Percentiles rank a stretch among this genome's conserved stretches.
Conservation (phyloP, 495 filamentous ascomycete species). For the Neurospora sp. region DNA sequence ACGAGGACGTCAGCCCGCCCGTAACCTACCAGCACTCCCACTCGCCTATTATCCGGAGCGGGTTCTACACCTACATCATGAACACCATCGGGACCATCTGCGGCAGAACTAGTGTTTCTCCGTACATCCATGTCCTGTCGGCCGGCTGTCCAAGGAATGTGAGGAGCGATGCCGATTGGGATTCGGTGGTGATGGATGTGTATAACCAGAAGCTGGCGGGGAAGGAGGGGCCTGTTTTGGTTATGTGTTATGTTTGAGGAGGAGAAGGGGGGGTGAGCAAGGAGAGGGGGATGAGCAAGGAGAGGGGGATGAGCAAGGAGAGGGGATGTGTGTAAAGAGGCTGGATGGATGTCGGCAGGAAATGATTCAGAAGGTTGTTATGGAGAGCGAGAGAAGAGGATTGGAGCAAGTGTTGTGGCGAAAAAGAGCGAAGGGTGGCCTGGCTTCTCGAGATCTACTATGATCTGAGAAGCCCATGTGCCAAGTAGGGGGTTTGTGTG, state of each 20-base stretch:
- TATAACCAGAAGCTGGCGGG: background rate
- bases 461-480: background rate
- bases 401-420: background rate
- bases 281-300: no score
- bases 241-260: background rate
- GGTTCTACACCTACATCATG: background rate
- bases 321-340: no score
- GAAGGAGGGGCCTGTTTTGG: background rate
- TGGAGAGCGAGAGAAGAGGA: background rate
- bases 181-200: background rate
- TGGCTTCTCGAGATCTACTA: background rate
- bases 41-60: background rate
- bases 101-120: background rate
- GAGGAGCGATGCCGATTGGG: background rate
- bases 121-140: background rate
- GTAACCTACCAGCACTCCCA: background rate
- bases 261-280: background rate
- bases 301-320: no score
- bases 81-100: background rate
- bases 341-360: no score
- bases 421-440: background rate
- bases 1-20: background rate
- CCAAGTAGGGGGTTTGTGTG: background rate
- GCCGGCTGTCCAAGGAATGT: background rate
- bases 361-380: no score